These are phyloP conservation scores for Plantago major DNA, from an alignment of 257 asterid species.

Conservation along the genomic window DNA sequence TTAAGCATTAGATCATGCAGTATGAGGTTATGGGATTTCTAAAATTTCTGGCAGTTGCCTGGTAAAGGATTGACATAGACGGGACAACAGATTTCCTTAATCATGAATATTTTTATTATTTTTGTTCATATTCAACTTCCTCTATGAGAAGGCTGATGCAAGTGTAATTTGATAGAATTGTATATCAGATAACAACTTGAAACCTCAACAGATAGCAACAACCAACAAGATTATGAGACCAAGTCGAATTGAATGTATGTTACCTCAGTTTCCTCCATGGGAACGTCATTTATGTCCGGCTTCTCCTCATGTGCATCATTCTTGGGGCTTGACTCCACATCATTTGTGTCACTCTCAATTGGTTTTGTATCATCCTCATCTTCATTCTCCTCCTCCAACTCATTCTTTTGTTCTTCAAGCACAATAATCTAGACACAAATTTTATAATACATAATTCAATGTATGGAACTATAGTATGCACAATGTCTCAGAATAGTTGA, in stretches of 20 bases:
- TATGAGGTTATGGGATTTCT: no score
- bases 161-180: not conserved
- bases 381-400: conserved; percentile 56
- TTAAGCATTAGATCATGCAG: not conserved
- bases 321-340: conserved; percentile 39
- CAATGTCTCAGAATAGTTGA: no score
- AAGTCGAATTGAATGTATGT: not conserved
- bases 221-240: not conserved
- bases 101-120: not conserved
- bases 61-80: not conserved
- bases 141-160: not conserved
- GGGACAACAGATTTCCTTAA: not conserved
- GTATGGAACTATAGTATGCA: no score
- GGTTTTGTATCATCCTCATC: conserved; percentile 49
- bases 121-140: not conserved
- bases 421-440: conserved; percentile 40
- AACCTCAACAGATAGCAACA: not conserved
- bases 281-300: conserved; percentile 86
- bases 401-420: conserved; percentile 78
- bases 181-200: not conserved
- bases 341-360: conserved; percentile 36
- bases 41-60: no score
- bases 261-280: conserved; percentile 69
- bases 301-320: conserved; percentile 56
- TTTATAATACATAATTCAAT: no score